Percentiles rank a stretch among this genome's conserved stretches.
Evolutionary conservation across 495 filamentous ascomycete genomes (phyloP).

Genomic region (Neurospora sp.): DNA sequence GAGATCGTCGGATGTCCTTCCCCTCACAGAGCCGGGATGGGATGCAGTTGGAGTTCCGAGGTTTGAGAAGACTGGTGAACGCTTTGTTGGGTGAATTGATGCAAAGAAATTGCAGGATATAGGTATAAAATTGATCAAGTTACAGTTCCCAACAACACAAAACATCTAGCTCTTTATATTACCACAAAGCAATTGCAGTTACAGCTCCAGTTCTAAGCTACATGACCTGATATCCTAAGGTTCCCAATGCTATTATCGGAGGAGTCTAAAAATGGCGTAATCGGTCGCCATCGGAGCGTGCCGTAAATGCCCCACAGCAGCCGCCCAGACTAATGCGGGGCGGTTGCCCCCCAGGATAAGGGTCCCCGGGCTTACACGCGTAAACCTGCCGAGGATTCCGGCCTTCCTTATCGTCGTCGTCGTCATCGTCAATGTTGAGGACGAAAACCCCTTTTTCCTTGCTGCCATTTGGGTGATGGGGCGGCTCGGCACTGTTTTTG

Average conservation of each 20-base stretch:
- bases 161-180: neutral
- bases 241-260: neutral
- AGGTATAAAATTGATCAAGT: neutral
- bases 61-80: neutral
- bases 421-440: neutral
- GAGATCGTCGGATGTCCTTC: neutral
- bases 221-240: neutral
- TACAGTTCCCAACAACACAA: neutral
- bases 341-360: constrained; percentile 3
- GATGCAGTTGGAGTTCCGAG: neutral
- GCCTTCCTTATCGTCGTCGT: neutral
- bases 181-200: neutral
- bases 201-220: neutral
- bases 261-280: constrained; percentile 18
- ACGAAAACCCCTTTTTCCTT: neutral
- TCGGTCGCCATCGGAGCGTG: constrained; percentile 18
- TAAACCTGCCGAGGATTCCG: neutral
- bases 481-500: neutral
- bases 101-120: neutral
- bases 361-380: neutral
- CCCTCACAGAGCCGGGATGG: neutral
- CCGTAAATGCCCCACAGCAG: constrained; percentile 8
- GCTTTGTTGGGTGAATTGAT: neutral
- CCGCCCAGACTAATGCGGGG: constrained; percentile 9
- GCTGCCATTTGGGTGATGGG: neutral